Conservation (phyloP, 208 protist genomes). For the Leishmania lainsoni region DNA sequence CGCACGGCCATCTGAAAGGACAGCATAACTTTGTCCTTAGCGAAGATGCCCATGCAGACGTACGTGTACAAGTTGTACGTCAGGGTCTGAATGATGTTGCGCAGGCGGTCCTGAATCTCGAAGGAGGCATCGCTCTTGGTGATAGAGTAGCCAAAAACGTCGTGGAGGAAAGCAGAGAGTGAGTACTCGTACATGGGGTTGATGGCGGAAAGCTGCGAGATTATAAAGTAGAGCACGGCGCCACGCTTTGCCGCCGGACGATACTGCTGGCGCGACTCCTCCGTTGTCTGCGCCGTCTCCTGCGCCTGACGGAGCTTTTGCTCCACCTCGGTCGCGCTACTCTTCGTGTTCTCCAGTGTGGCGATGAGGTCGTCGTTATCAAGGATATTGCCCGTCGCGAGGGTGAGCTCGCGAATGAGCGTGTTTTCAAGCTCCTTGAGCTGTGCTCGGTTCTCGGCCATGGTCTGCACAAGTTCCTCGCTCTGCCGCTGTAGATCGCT, state of each 20-base stretch:
- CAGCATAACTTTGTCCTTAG: conserved; percentile 98
- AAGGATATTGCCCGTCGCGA: conserved; percentile 97
- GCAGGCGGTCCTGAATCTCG: conserved; percentile 93
- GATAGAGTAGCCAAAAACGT: conserved; percentile 97
- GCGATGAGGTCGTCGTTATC: conserved; percentile 98
- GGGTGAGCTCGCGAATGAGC: conserved; percentile 96
- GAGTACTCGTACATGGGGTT: conserved; percentile 99
- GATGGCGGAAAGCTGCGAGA: conserved; percentile 95
- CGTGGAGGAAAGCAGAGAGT: conserved; percentile 96
- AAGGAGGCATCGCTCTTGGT: conserved; percentile 91
- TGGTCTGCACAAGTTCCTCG: conserved; percentile 96
- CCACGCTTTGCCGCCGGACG: conserved; percentile 96
- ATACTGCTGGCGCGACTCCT: conserved; percentile 96
- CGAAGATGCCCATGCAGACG: conserved; percentile 98
- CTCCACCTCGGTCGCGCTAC: conserved; percentile 95
- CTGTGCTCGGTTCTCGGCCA: conserved; percentile 95
- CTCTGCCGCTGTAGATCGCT: conserved; percentile 96
- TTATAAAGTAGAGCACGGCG: conserved; percentile 98
- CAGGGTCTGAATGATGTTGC: conserved; percentile 97
- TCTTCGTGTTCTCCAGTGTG: conserved; percentile 98
- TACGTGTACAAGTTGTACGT: conserved; percentile 98
- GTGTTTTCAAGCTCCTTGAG: conserved; percentile 98
- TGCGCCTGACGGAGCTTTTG: conserved; percentile 96
- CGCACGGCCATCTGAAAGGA: conserved; percentile 97
- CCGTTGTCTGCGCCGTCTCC: conserved; percentile 95